Conservation (phyloP, 345 rosid genomes). For the Nephelium lappaceum region DNA sequence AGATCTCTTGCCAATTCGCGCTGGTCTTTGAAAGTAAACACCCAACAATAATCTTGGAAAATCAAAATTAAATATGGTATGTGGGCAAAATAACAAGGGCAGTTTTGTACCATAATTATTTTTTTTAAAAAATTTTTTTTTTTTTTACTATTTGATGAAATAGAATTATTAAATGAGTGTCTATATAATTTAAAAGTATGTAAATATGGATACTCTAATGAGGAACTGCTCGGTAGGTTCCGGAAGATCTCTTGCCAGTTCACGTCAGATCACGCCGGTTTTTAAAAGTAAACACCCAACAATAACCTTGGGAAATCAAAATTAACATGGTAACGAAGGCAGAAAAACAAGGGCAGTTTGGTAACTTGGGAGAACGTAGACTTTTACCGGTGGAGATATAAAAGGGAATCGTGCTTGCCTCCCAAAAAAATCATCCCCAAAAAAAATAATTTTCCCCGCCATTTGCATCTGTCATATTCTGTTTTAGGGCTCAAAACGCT, state of each 20-base stretch:
- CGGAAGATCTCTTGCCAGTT: no score
- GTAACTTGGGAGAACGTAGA: not conserved
- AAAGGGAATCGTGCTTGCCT: not conserved
- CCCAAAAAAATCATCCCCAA: constrained; percentile 19
- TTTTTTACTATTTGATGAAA: no score
- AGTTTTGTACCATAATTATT: constrained; percentile 1
- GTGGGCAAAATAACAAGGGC: not conserved
- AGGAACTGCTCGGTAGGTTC: no score
- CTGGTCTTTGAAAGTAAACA: no score
- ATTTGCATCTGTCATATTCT: constrained; percentile 38
- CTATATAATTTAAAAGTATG: no score
- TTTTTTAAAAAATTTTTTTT: no score
- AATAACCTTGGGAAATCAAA: constrained; percentile 4
- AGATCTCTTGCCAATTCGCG: no score
- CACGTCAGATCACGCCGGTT: no score
- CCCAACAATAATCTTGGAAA: not conserved
- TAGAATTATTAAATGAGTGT: no score
- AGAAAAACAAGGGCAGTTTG: constrained; percentile 4
- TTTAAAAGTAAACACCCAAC: not conserved
- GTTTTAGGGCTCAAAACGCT: constrained; percentile 51
- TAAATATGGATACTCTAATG: no score
- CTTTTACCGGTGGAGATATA: not conserved
- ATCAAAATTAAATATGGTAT: not conserved
- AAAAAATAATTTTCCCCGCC: constrained; percentile 74
- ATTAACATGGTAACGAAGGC: not conserved